Evolutionary conservation across 305 asterid genomes (phyloP).

Genomic region (Plantago coronopus): DNA sequence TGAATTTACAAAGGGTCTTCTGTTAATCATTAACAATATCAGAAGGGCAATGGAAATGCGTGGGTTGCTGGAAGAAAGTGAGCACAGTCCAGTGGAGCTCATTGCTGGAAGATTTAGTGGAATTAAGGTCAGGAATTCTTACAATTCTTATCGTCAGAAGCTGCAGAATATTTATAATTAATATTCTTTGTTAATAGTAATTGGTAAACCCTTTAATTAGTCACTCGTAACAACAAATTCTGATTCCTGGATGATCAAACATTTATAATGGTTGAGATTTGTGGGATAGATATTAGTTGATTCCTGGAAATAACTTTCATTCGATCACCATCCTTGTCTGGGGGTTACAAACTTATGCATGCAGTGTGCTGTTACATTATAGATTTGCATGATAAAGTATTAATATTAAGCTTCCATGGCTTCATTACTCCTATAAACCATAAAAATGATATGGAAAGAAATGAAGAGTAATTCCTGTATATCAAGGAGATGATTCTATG

Average conservation of each 20-base stretch:
- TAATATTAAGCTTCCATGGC: not conserved
- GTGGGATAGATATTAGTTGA: slow-evolving; percentile 6
- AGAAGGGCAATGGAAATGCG: slow-evolving; percentile 54
- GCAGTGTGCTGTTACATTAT: not conserved
- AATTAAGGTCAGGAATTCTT: slow-evolving; percentile 51
- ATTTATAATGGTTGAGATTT: slow-evolving; percentile 10
- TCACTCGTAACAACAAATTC: not conserved
- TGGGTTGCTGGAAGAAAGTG: slow-evolving; percentile 49
- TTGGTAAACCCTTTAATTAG: not conserved
- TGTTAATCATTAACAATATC: slow-evolving; percentile 46
- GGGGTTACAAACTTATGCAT: slow-evolving; percentile 7
- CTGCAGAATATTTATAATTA: not conserved
- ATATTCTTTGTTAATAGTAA: not conserved
- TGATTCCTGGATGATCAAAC: not conserved
- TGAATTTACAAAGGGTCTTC: slow-evolving; percentile 55
- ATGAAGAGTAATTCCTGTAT: not conserved
- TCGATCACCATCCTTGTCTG: not conserved
- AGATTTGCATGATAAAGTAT: not conserved
- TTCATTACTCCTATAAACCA: not conserved
- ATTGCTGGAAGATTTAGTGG: slow-evolving; percentile 81
- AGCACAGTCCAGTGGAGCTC: slow-evolving; percentile 53
- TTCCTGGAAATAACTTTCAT: not conserved
- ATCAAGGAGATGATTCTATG: not conserved
- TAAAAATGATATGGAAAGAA: not conserved
- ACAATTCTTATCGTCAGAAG: not conserved